Evolutionary conservation across 2,329 filamentous ascomycete species (phyloP).

Genomic region (Botryotinia globosa): DNA sequence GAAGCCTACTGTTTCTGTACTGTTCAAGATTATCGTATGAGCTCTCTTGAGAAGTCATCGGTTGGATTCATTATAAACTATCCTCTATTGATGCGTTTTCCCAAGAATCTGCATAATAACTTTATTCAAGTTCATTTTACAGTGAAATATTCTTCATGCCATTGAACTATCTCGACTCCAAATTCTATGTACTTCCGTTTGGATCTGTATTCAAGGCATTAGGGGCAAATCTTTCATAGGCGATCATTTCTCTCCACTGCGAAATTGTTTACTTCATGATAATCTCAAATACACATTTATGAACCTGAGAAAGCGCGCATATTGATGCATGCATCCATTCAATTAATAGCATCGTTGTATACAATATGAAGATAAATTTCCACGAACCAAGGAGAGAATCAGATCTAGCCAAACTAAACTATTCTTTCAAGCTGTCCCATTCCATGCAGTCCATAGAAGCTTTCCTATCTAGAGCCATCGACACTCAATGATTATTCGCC

Average conservation of each 20-base stretch:
- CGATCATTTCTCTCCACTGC: background rate
- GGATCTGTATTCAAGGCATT: background rate
- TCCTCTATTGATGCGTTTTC: background rate
- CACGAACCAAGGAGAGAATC: background rate
- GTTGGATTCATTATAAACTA: fast-evolving
- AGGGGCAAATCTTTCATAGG: background rate
- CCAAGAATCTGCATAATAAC: background rate
- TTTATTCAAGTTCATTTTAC: background rate
- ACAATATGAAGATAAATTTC: background rate
- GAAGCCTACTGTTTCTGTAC: fast-evolving
- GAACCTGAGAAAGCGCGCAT: background rate
- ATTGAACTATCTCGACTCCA: fast-evolving
- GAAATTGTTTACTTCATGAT: background rate
- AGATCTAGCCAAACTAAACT: background rate
- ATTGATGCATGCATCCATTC: background rate
- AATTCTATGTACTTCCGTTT: background rate
- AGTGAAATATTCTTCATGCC: no score
- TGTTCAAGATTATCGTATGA: background rate
- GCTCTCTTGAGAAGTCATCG: background rate
- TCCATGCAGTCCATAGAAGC: background rate
- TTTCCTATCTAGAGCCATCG: background rate
- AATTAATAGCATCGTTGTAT: background rate
- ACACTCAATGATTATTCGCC: no score
- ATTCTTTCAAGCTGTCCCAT: background rate
- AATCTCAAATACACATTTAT: background rate